phyloP scores from a whole-genome alignment of 768 basidiomycete genomes.

The Podaxis pistillaris region DNA sequence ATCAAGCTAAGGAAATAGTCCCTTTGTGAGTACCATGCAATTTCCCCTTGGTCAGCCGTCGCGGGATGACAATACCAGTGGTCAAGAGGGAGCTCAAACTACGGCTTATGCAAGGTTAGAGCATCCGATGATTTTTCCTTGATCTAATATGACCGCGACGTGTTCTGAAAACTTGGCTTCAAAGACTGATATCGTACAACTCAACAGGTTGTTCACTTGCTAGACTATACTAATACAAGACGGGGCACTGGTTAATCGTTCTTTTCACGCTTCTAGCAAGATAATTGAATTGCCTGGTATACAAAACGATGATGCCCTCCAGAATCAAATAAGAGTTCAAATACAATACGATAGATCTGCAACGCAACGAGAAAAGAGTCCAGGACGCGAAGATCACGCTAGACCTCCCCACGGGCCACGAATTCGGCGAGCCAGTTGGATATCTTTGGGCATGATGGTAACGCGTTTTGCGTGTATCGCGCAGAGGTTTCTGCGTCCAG shows the following conservation, averaged over 20 bases:
- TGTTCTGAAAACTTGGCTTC: not conserved
- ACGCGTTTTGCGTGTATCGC: slow-evolving; percentile 98
- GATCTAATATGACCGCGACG: slow-evolving; percentile 85
- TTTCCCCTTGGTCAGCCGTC: not conserved
- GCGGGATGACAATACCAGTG: slow-evolving; percentile 73
- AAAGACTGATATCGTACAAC: not conserved
- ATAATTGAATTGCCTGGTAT: slow-evolving; percentile 16
- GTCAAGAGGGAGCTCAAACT: slow-evolving; percentile 63
- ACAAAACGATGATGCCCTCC: slow-evolving; percentile 5
- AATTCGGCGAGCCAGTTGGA: slow-evolving; percentile 94
- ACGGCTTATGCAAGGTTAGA: slow-evolving; percentile 31
- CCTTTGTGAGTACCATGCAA: slow-evolving; percentile 24
- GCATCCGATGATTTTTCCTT: slow-evolving; percentile 67
- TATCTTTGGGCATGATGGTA: slow-evolving; percentile 96
- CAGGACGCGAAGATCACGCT: slow-evolving; percentile 35
- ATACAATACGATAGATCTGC: slow-evolving; percentile 13
- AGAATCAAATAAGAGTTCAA: slow-evolving; percentile 1
- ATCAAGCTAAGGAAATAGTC: not conserved
- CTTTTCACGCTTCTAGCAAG: not conserved
- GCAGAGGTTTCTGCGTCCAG: slow-evolving; percentile 74
- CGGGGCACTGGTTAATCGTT: not conserved
- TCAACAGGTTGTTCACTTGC: not conserved
- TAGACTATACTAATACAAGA: slow-evolving; percentile 7
- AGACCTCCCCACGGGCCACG: slow-evolving; percentile 86
- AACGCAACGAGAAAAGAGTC: not conserved